A percentile compares a stretch with the other conserved stretches of the same genome.
Evolutionary conservation across 768 basidiomycete species (phyloP).

Genomic region (Leccinellum rugosiceps): DNA sequence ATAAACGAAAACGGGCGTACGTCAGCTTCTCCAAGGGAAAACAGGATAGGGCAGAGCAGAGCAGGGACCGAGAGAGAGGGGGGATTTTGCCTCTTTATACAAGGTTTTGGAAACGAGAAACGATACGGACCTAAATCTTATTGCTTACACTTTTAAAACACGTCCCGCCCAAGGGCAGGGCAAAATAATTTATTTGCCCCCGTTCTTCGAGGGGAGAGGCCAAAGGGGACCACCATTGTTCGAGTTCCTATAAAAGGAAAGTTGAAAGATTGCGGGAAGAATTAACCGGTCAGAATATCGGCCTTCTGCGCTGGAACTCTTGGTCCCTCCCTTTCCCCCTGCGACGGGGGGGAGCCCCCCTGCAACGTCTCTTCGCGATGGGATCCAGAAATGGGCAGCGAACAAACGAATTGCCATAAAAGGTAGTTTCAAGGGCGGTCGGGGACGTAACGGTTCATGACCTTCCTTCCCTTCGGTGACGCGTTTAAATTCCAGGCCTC

Average conservation of each 20-base stretch:
- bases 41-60: conserved; percentile 27
- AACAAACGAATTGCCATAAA: conserved; percentile 37
- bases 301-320: conserved; percentile 36
- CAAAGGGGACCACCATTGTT: conserved; percentile 30
- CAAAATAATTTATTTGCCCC: background rate
- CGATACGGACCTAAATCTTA: conserved; percentile 24
- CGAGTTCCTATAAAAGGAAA: conserved; percentile 30
- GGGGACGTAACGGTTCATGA: conserved; percentile 30
- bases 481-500: conserved; percentile 26
- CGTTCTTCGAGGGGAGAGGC: conserved; percentile 16
- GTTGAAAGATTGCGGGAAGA: conserved; percentile 29
- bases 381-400: conserved; percentile 30
- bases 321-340: conserved; percentile 15
- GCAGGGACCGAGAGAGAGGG: conserved; percentile 30
- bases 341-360: conserved; percentile 20
- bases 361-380: conserved; percentile 23
- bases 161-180: conserved; percentile 23
- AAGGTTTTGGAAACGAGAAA: conserved; percentile 28
- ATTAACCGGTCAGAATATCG: conserved; percentile 29
- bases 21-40: conserved; percentile 30
- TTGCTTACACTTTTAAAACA: conserved; percentile 26
- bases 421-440: conserved; percentile 36
- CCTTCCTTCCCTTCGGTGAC: conserved; percentile 25
- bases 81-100: conserved; percentile 28
- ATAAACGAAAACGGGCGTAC: conserved; percentile 35